Percentiles rank a stretch among this genome's conserved stretches.
Evolutionary conservation across 1,139 yeast genomes (phyloP).

Genomic region (Suzukiozyma palmioleophila): DNA sequence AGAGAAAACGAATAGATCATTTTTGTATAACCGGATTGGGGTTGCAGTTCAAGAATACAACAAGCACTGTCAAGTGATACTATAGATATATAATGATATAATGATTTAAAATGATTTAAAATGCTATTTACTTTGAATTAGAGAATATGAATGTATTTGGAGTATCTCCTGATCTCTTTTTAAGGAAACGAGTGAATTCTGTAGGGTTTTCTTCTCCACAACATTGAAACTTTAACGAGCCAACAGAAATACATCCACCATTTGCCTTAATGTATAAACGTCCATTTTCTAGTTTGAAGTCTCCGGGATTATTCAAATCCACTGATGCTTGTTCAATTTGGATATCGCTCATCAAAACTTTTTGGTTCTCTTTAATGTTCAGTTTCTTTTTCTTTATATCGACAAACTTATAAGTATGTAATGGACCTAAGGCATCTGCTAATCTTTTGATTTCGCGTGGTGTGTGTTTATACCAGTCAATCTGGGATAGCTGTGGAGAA

Average conservation of each 20-base stretch:
- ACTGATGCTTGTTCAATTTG: slow-evolving; percentile 3
- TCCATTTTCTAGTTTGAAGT: slow-evolving; percentile 26
- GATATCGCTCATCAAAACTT: slow-evolving; percentile 46
- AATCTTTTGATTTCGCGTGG: slow-evolving; percentile 40
- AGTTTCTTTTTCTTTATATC: slow-evolving; percentile 25
- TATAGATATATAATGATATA: slow-evolving; percentile 13
- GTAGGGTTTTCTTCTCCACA: slow-evolving; percentile 41
- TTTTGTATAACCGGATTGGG: slow-evolving; percentile 69
- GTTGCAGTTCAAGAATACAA: slow-evolving; percentile 80
- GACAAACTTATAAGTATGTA: slow-evolving; percentile 45
- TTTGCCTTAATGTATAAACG: slow-evolving; percentile 36
- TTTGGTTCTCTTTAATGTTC: slow-evolving; percentile 24
- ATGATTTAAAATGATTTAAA: slow-evolving; percentile 1
- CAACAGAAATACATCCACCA: slow-evolving; percentile 37
- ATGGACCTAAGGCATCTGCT: slow-evolving; percentile 55
- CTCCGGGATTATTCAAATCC: slow-evolving; percentile 30
- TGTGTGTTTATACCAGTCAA: slow-evolving; percentile 41
- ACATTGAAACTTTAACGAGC: slow-evolving; percentile 50
- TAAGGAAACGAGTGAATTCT: slow-evolving; percentile 7
- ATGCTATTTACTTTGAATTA: too few species aligned
- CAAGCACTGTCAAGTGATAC: slow-evolving; percentile 47
- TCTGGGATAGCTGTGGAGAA: slow-evolving; percentile 30
- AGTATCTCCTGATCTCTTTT: slow-evolving; percentile 10
- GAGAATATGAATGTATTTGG: slow-evolving; percentile 9
- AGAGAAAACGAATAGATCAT: slow-evolving; percentile 58